phyloP scores from a whole-genome alignment of 495 filamentous ascomycete genomes.

The Lepraria neglecta region DNA sequence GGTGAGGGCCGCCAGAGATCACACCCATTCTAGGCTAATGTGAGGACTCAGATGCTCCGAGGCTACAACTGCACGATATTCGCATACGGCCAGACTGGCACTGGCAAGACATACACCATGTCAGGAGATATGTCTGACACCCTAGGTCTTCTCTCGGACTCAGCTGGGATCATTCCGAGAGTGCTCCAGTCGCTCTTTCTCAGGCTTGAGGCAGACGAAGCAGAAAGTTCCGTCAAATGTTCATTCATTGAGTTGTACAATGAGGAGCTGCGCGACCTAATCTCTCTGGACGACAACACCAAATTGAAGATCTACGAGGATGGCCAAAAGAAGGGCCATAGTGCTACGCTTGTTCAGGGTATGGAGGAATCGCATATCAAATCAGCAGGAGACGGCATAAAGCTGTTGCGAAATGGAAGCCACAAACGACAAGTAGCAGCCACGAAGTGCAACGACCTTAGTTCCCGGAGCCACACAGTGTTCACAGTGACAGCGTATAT shows the following conservation, averaged over 20 bases:
- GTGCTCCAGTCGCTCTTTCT: constrained; percentile 78
- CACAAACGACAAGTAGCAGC: constrained; percentile 92
- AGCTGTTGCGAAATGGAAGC: constrained; percentile 81
- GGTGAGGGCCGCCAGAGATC: constrained; percentile 40
- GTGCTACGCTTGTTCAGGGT: constrained; percentile 80
- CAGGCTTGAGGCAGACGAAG: constrained; percentile 70
- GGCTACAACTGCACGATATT: constrained; percentile 99
- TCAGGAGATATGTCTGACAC: constrained; percentile 92
- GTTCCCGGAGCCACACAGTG: constrained; percentile 90
- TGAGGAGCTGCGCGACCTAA: constrained; percentile 85
- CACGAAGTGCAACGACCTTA: constrained; percentile 97
- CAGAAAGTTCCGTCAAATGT: constrained; percentile 87
- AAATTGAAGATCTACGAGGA: constrained; percentile 97
- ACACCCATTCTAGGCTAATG: constrained; percentile 10
- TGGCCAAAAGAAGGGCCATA: constrained; percentile 69
- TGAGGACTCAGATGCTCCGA: constrained; percentile 63
- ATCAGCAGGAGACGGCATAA: constrained; percentile 74
- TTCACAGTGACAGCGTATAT: constrained; percentile 90
- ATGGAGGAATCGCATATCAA: constrained; percentile 96
- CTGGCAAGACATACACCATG: constrained; percentile 99
- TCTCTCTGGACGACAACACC: constrained; percentile 68
- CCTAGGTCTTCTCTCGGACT: constrained; percentile 76
- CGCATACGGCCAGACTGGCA: constrained; percentile 95
- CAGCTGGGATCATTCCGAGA: constrained; percentile 89
- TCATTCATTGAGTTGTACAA: constrained; percentile 99